Conservation (phyloP, 2,329 filamentous ascomycete species). For the Xylariaceae sp. region DNA sequence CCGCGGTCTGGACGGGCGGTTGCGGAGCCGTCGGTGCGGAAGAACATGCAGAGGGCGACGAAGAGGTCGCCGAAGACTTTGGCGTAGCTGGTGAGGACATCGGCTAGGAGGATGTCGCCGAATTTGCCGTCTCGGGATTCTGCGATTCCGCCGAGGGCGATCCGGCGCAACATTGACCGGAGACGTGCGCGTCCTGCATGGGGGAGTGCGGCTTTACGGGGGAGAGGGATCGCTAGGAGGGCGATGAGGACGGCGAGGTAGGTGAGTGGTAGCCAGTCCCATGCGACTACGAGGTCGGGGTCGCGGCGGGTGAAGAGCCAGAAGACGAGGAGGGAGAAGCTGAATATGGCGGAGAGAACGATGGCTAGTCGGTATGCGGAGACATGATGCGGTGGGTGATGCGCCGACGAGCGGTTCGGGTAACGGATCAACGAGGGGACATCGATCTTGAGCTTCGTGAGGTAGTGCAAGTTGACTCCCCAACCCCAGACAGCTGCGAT, state of each 20-base stretch:
- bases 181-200: conserved; percentile 69
- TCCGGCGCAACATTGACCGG: conserved; percentile 67
- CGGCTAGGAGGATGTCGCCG: conserved; percentile 86
- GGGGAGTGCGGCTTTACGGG: conserved; percentile 56
- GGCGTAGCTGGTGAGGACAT: conserved; percentile 90
- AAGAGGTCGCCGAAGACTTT: conserved; percentile 89
- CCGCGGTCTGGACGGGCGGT: conserved; percentile 75
- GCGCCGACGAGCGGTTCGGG: conserved; percentile 63
- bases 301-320: conserved; percentile 74
- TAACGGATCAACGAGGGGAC: conserved; percentile 84
- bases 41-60: conserved; percentile 87
- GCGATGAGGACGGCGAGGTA: conserved; percentile 70
- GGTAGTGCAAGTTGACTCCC: conserved; percentile 85
- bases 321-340: conserved; percentile 69
- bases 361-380: conserved; percentile 83
- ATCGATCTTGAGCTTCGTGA: conserved; percentile 75
- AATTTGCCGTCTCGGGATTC: conserved; percentile 87
- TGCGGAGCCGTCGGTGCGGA: conserved; percentile 63
- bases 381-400: conserved; percentile 68
- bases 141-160: conserved; percentile 80
- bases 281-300: conserved; percentile 63
- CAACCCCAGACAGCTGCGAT: conserved; percentile 83
- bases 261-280: conserved; percentile 80
- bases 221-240: conserved; percentile 64
- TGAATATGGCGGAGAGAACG: conserved; percentile 66